Percentiles rank a stretch among this genome's conserved stretches.
phyloP scores from a whole-genome alignment of 208 protist species.

The Wallacemonas sp. region DNA sequence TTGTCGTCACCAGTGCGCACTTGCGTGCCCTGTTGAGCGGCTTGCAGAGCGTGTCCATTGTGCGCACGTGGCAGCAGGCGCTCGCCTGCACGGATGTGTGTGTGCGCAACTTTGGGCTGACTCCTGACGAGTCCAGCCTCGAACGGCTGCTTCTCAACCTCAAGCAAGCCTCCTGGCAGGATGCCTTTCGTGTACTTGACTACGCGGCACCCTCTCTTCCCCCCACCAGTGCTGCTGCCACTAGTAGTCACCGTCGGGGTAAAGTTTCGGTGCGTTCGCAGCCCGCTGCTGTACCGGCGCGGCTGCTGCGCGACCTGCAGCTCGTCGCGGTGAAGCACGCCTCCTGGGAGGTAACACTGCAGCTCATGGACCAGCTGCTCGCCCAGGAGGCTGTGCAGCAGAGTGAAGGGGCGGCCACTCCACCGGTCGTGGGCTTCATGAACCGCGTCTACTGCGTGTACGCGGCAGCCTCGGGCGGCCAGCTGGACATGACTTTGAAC shows the following conservation, averaged over 20 bases:
- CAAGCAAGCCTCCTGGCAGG: slow-evolving; percentile 66
- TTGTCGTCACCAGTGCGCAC: slow-evolving; percentile 59
- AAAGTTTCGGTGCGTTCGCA: no score
- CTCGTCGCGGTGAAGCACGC: slow-evolving; percentile 70
- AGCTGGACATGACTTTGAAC: slow-evolving; percentile 23
- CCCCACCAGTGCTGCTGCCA: background rate
- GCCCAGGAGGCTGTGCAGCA: slow-evolving; percentile 28
- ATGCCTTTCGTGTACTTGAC: slow-evolving; percentile 66
- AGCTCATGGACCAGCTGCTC: slow-evolving; percentile 32
- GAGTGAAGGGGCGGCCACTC: slow-evolving; percentile 11
- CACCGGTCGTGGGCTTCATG: slow-evolving; percentile 52
- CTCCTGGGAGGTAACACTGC: slow-evolving; percentile 61
- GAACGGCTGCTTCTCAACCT: slow-evolving; percentile 63
- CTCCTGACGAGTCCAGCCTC: slow-evolving; percentile 52
- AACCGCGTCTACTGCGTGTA: slow-evolving; percentile 80
- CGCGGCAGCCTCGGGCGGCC: slow-evolving; percentile 50
- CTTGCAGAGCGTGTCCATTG: slow-evolving; percentile 68
- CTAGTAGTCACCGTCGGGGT: no score
- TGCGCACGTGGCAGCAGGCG: slow-evolving; percentile 51
- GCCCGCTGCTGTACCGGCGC: slow-evolving; percentile 13
- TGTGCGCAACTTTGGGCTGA: slow-evolving; percentile 25
- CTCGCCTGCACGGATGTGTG: slow-evolving; percentile 42
- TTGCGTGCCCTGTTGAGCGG: slow-evolving; percentile 59
- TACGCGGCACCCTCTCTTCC: slow-evolving; percentile 15
- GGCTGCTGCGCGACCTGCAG: slow-evolving; percentile 65